Evolutionary conservation across 192 early-diverging fungal species (phyloP), one percentile per base, ranked within the genome.

Genomic region (Linnemannia schmuckeri): DNA sequence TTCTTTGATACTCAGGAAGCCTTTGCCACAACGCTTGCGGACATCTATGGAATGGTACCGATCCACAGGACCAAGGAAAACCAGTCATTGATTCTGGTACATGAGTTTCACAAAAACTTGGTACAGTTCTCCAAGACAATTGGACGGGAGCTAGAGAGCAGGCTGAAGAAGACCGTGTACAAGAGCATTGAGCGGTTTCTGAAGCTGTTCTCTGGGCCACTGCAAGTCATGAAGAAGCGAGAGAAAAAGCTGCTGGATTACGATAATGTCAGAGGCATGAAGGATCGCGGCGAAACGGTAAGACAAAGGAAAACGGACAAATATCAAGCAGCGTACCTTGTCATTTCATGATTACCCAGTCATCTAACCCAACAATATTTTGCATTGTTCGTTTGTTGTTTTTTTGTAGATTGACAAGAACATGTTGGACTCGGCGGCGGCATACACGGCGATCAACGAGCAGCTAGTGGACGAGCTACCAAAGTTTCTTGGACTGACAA

Each of bases 381-480:
- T 27, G 17, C 18, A 63, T 9, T 61, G 17, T 10, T 41, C 7
- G 1, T 33, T 20, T 78, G 8, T 22, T 27, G 33, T 24, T 79
- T 46, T 74, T 33, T 20, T 44, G 13, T 83, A 93, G 88, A 88
- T 91, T 72, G 95, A 95, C 77, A 95, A 95, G 79, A 87, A 89
- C 42, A 83, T 95, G 44, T 89, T 91, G 42, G 91, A 94, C 27
- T 95, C 94, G 1, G 93, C 95, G 0, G 92, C 90, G 30, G 92
- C 91, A 5, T 97, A 94, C 72, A 76, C 72, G 4, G 92, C 93
- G 3, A 92, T 97, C 74, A 93, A 95, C 80, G 94, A 89, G 18
- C 94, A 97, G 82, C 86, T 97, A 12, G 79, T 93, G 69, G 94
- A 95, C 70, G 95, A 97, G 72, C 88, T 97, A 9, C 96, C 96